These are phyloP conservation scores for Coprinellus micaceus DNA, from an alignment of 768 basidiomycete genomes.

Conservation along the genomic window DNA sequence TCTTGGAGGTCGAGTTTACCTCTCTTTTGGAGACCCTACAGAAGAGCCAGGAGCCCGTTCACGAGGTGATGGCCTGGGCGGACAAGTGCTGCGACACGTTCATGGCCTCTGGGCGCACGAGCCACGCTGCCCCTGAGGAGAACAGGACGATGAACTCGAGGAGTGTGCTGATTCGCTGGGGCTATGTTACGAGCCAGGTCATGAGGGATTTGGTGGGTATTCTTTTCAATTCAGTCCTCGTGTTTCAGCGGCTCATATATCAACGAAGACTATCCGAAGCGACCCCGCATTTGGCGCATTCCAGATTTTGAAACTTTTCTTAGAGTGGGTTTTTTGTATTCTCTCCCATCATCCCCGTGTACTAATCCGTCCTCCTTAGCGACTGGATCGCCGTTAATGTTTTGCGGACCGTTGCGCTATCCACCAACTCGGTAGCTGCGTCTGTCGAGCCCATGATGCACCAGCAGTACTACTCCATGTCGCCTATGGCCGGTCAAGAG, in stretches of 20 bases:
- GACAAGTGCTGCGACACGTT: slow-evolving; percentile 85
- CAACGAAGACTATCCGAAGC: slow-evolving; percentile 78
- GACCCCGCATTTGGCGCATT: slow-evolving; percentile 92
- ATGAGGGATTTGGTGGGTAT: slow-evolving; percentile 82
- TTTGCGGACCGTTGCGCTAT: slow-evolving; percentile 79
- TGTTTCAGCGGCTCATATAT: slow-evolving; percentile 6
- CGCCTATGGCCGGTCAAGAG: slow-evolving; percentile 88
- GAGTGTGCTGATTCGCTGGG: slow-evolving; percentile 86
- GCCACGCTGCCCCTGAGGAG: slow-evolving; percentile 58
- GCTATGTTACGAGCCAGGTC: slow-evolving; percentile 88
- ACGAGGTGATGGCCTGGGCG: slow-evolving; percentile 88
- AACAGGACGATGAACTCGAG: slow-evolving; percentile 80
- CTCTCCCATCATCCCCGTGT: slow-evolving; percentile 1
- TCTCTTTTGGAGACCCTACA: slow-evolving; percentile 65
- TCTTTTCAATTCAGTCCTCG: slow-evolving; percentile 5
- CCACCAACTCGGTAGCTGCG: slow-evolving; percentile 87
- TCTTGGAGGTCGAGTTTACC: slow-evolving; percentile 83
- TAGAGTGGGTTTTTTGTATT: slow-evolving; percentile 60
- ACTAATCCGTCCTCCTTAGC: slow-evolving; percentile 34
- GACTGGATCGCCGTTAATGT: slow-evolving; percentile 93
- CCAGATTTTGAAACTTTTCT: slow-evolving; percentile 86
- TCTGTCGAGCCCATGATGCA: slow-evolving; percentile 92
- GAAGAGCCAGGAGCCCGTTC: slow-evolving; percentile 75
- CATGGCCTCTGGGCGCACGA: slow-evolving; percentile 64
- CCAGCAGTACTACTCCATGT: slow-evolving; percentile 81